Percentiles rank a stretch among this genome's conserved stretches.
Conservation (phyloP, 495 filamentous ascomycete genomes). For the Halenospora varia region DNA sequence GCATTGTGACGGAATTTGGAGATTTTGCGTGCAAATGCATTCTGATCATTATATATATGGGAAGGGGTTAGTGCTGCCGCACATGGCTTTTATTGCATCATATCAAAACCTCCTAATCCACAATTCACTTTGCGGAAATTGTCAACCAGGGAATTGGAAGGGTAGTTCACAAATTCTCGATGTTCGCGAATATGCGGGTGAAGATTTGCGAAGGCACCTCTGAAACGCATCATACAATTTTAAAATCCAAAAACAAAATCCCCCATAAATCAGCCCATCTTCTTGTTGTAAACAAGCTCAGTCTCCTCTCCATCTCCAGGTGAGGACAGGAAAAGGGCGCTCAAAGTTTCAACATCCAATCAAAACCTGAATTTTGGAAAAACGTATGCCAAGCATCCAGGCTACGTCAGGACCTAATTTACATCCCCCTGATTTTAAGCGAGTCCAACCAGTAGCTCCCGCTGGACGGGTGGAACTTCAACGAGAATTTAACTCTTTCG, state of each 20-base stretch:
- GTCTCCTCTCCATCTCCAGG: neutral
- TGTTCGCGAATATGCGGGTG: neutral
- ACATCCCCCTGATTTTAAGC: neutral
- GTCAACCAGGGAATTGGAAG: no score
- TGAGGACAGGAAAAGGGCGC: neutral
- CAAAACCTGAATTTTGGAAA: neutral
- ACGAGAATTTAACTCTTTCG: neutral
- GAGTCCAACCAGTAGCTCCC: neutral
- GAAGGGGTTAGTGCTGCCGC: no score
- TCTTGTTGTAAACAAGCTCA: neutral
- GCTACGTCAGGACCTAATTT: neutral
- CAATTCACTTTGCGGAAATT: neutral
- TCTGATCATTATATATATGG: neutral
- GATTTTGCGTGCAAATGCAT: neutral
- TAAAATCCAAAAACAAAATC: neutral
- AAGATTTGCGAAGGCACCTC: neutral
- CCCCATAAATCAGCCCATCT: neutral
- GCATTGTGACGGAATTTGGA: neutral
- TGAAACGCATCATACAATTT: neutral
- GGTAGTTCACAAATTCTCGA: no score
- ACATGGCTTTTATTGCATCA: neutral
- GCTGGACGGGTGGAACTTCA: no score
- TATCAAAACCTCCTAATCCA: neutral
- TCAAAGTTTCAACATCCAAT: neutral
- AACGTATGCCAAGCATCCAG: neutral